phyloP scores from a whole-genome alignment of 208 protist species.

The Leishmania turanica region DNA sequence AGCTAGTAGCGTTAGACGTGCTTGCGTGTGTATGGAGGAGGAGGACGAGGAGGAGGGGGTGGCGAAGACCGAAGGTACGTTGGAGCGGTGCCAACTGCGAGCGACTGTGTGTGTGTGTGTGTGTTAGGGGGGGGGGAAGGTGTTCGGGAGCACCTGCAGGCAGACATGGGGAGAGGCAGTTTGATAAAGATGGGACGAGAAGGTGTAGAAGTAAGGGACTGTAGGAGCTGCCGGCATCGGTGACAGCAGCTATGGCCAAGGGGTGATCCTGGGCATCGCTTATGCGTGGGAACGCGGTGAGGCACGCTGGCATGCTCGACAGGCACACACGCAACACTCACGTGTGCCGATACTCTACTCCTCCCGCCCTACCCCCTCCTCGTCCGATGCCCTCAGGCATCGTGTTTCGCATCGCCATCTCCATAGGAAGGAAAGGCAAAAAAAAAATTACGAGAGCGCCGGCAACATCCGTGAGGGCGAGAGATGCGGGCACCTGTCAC shows the following conservation, averaged over 20 bases:
- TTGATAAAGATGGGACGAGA: background rate
- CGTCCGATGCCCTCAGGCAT: background rate
- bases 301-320: background rate
- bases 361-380: background rate
- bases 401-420: background rate
- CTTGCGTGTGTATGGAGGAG: background rate
- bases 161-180: background rate
- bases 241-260: background rate
- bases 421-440: background rate
- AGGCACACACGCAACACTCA: background rate
- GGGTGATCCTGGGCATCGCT: background rate
- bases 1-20: no score
- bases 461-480: background rate
- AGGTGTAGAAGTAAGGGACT: background rate
- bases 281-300: background rate
- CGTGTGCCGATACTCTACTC: background rate
- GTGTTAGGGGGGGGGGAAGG: background rate
- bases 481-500: background rate
- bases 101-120: no score
- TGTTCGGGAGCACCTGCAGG: background rate
- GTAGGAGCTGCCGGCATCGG: background rate
- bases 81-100: background rate
- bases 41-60: background rate
- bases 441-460: background rate
- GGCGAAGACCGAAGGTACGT: background rate